Evolutionary conservation across 306 rosid species (phyloP).

Genomic region (Oxytropis ochrocephala): DNA sequence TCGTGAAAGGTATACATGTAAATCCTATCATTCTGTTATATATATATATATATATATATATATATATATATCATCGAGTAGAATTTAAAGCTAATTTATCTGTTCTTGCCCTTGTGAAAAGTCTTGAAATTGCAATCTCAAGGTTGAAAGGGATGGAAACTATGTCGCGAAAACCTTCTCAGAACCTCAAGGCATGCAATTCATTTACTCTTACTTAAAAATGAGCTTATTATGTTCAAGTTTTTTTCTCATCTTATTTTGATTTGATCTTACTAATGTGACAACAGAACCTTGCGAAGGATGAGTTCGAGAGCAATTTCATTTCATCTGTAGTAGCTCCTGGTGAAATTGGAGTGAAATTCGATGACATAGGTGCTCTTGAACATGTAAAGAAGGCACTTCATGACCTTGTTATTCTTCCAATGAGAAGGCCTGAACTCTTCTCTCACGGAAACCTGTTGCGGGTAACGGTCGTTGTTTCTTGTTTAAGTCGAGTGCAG

Average conservation of each 20-base stretch:
- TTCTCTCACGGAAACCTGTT: constrained; percentile 88
- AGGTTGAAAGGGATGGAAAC: constrained; percentile 80
- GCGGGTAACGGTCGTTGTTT: constrained; percentile 53
- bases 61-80: neutral
- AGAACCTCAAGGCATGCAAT: constrained; percentile 69
- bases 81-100: constrained; percentile 17
- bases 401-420: constrained; percentile 92
- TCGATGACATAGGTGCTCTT: constrained; percentile 94
- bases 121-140: constrained; percentile 78
- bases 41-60: neutral
- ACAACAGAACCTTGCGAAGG: constrained; percentile 84
- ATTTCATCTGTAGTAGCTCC: constrained; percentile 90
- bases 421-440: constrained; percentile 94
- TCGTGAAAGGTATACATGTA: constrained; percentile 62
- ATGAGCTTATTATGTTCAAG: neutral
- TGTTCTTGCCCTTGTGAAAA: constrained; percentile 30
- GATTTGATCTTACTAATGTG: constrained; percentile 14
- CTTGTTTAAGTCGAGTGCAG: constrained; percentile 2
- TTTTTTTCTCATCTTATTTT: neutral
- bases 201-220: neutral
- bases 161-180: constrained; percentile 62
- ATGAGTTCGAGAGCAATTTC: constrained; percentile 90
- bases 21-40: neutral
- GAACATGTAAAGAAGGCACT: constrained; percentile 91
- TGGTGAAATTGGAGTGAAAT: constrained; percentile 93